Conservation (phyloP, 208 protist genomes). For the Wallacemonas sp. region DNA sequence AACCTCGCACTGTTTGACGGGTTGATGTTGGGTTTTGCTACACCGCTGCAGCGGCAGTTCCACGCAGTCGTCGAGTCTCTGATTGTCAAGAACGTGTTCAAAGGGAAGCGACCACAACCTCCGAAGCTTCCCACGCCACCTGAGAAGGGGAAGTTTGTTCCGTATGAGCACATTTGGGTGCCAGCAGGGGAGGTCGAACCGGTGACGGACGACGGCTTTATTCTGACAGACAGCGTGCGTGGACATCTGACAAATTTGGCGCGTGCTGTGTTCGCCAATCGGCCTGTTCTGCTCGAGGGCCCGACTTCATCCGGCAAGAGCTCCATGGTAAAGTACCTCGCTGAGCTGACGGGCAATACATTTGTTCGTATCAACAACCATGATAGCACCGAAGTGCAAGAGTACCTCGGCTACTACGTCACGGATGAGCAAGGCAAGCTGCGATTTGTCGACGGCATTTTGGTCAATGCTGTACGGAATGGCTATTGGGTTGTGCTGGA, state of each 20-base stretch:
- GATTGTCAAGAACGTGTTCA: conserved; percentile 89
- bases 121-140: conserved; percentile 47
- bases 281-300: conserved; percentile 98
- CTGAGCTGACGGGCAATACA: conserved; percentile 96
- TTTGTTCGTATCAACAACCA: conserved; percentile 99
- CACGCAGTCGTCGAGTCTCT: conserved; percentile 84
- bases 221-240: conserved; percentile 95
- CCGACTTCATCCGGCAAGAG: conserved; percentile 99
- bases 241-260: conserved; percentile 95
- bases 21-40: conserved; percentile 96
- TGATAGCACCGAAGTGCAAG: conserved; percentile 99
- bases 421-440: conserved; percentile 95
- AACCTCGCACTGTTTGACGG: conserved; percentile 95
- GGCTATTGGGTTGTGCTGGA: conserved; percentile 99
- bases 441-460: conserved; percentile 96
- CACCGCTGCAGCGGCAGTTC: conserved; percentile 91
- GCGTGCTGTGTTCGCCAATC: conserved; percentile 93
- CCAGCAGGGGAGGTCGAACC: conserved; percentile 50
- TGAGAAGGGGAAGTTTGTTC: conserved; percentile 49
- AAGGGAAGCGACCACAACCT: conserved; percentile 58
- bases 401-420: conserved; percentile 99
- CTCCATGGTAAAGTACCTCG: conserved; percentile 99
- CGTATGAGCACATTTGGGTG: conserved; percentile 97
- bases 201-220: conserved; percentile 87
- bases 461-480: conserved; percentile 95